Evolutionary conservation across 305 asterid genomes (phyloP).

Genomic region (Fraxinus greggii): DNA sequence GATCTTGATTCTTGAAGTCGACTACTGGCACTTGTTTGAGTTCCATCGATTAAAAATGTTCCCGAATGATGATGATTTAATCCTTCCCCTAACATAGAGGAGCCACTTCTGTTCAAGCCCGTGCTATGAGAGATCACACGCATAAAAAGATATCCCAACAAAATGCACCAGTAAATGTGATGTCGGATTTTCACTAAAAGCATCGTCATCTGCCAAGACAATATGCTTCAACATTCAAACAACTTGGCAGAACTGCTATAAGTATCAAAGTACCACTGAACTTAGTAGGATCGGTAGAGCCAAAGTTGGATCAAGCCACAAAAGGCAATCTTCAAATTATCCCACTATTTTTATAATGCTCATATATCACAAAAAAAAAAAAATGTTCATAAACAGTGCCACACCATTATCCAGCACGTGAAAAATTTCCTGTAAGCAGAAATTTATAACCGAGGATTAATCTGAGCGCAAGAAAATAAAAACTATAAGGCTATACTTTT

Average conservation of each 20-base stretch:
- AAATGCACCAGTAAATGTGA: conserved; percentile 60
- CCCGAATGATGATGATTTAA: conserved; percentile 24
- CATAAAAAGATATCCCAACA: conserved; percentile 52
- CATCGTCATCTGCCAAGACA: conserved; percentile 52
- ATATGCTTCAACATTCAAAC: conserved; percentile 30
- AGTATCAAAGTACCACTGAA: conserved; percentile 15
- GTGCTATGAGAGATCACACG: conserved; percentile 37
- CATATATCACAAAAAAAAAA: conserved; percentile 3
- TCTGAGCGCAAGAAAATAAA: background rate
- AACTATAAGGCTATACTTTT: background rate
- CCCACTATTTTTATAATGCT: conserved; percentile 6
- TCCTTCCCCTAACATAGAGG: conserved; percentile 28
- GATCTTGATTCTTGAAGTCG: conserved; percentile 27
- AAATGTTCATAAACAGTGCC: conserved; percentile 9
- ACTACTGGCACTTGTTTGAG: conserved; percentile 20
- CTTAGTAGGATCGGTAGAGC: conserved; percentile 23
- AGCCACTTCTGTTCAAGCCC: conserved; percentile 34
- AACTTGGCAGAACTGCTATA: conserved; percentile 23
- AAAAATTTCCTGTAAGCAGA: conserved; percentile 30
- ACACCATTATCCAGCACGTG: conserved; percentile 10
- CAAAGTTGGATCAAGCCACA: conserved; percentile 17
- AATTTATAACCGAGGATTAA: conserved; percentile 24
- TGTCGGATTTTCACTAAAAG: conserved; percentile 41
- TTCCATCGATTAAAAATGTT: conserved; percentile 34
- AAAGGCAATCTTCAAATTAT: conserved; percentile 7